Evolutionary conservation across 2,329 filamentous ascomycete species (phyloP), one percentile per base, ranked within the genome.

Genomic region (Pseudogymnoascus sp.): DNA sequence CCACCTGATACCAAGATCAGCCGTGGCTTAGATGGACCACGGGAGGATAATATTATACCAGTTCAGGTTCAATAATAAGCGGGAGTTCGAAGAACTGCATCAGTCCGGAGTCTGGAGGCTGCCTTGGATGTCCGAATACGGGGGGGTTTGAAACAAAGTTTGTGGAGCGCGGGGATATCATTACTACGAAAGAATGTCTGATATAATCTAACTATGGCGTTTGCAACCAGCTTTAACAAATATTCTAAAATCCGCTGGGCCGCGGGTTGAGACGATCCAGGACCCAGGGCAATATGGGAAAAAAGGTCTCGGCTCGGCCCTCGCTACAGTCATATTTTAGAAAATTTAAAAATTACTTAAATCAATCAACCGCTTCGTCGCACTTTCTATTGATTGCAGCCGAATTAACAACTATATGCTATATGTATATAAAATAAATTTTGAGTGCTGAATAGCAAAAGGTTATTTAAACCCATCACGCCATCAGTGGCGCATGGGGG

Each of bases 1-100:
- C 74, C 74, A 2, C 30, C 35, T 9, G 69, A 70, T 16, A 72
- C 72, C 64, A 72, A 69, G 49, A 67, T 74, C 28, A 71, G 70
- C 33, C 68, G 69, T 55, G 73, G 73, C 0, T 60, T 75, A 7
- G 72, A 75, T 65, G 72, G 71, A 4, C 49, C 49, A 33, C 25
- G 1, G 9, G 49, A 55, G 2, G 49, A 55, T 33, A 55, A 22
- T 33, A 33, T 55, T 33, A 55, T 55, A 33, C 49, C 49, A 33
- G 28, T 9, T 14, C 49, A 55, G n/a, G 49, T n/a, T 22, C 49
- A 55, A n/a, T 22, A 19, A 55, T 19, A 33, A 9, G 28, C n/a
- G 28, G 9, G 28, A 4, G 28, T 33, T 55, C 16, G 9, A 33
- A 19, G 5, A 30, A 19, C n/a, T 30, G 3, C 14, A n/a, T 23